Percentiles rank a stretch among this genome's conserved stretches.
Conservation (phyloP, 306 rosid species). For the Trichosanthes cucumerina region DNA sequence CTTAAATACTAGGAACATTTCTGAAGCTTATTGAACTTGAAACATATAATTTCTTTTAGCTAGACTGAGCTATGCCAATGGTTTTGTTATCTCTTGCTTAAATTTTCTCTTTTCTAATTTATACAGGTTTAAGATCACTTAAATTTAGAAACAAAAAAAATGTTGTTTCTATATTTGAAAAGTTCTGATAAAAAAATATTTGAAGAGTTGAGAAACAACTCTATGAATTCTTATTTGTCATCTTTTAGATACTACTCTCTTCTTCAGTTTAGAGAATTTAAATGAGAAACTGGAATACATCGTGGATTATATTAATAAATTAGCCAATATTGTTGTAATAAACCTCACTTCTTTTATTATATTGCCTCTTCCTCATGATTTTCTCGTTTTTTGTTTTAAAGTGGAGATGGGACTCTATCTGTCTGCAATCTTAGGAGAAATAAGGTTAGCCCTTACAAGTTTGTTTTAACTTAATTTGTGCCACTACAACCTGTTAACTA, state of each 20-base stretch:
- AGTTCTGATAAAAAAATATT: not conserved
- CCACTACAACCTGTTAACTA: not conserved
- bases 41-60: not conserved
- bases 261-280: not conserved
- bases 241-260: not conserved
- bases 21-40: not conserved
- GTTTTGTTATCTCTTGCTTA: not conserved
- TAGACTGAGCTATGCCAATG: not conserved
- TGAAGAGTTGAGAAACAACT: not conserved
- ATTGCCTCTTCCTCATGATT: slow-evolving; percentile 8
- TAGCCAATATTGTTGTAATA: not conserved
- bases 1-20: not conserved
- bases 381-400: slow-evolving; percentile 14
- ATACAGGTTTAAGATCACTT: not conserved
- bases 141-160: not conserved
- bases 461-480: not conserved
- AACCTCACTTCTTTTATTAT: not conserved
- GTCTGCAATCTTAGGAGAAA: slow-evolving; percentile 82
- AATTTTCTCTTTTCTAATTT: not conserved
- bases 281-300: not conserved
- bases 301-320: not conserved
- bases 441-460: slow-evolving; percentile 37
- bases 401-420: slow-evolving; percentile 94
- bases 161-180: not conserved
- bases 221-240: not conserved